phyloP scores from a whole-genome alignment of 345 rosid species.

The Turnera subulata region DNA sequence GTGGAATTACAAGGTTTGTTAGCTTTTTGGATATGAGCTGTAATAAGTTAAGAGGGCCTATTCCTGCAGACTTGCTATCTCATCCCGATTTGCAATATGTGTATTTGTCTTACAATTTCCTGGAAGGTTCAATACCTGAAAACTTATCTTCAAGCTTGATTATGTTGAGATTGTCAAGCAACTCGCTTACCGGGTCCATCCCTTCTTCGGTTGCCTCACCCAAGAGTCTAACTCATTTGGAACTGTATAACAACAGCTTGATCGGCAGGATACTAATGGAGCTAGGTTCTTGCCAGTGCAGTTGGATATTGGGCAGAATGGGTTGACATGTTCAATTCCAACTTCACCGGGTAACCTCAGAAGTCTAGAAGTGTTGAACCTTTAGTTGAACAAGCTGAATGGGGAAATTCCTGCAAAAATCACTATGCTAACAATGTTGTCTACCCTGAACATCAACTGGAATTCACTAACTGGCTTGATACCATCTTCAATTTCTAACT shows the following conservation, averaged over 20 bases:
- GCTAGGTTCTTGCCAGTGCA: constrained; percentile 39
- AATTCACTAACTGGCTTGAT: constrained; percentile 54
- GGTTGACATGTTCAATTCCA: constrained; percentile 42
- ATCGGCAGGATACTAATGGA: constrained; percentile 40
- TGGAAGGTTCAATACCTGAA: constrained; percentile 47
- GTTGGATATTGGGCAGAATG: constrained; percentile 57
- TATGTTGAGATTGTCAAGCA: constrained; percentile 70
- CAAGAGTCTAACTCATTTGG: constrained; percentile 47
- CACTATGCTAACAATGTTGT: constrained; percentile 24
- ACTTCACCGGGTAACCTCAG: constrained; percentile 34
- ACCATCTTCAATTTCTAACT: constrained; percentile 47
- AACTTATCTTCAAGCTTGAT: constrained; percentile 37
- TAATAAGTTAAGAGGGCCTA: constrained; percentile 38
- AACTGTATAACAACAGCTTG: constrained; percentile 61
- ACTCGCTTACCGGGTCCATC: constrained; percentile 35
- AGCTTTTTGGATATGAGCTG: constrained; percentile 53
- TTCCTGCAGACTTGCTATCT: constrained; percentile 48
- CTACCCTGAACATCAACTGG: constrained; percentile 45
- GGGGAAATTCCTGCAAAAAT: constrained; percentile 52
- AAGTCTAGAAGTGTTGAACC: constrained; percentile 52
- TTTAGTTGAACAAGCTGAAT: constrained; percentile 41
- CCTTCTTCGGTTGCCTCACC: constrained; percentile 30
- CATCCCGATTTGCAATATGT: constrained; percentile 28
- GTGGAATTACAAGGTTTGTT: constrained; percentile 43
- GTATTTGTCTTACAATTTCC: constrained; percentile 51